Evolutionary conservation across 208 protist species (phyloP).

Genomic region (Wallacemonas sp.): DNA sequence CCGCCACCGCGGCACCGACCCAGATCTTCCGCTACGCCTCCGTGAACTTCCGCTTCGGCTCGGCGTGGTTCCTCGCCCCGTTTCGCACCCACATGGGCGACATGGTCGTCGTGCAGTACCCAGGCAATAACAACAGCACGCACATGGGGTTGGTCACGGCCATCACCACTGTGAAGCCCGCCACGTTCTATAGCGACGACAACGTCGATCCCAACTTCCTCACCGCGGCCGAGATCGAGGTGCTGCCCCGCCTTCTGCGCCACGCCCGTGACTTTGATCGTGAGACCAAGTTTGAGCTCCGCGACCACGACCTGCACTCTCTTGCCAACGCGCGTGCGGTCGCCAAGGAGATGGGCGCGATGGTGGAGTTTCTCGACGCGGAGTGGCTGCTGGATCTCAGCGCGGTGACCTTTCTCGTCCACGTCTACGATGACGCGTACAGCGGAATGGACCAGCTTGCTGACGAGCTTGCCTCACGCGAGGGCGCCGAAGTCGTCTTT

Average conservation of each 20-base stretch:
- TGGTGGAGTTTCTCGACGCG: constrained; percentile 69
- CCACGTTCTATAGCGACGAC: constrained; percentile 65
- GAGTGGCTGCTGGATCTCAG: constrained; percentile 85
- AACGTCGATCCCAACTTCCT: constrained; percentile 65
- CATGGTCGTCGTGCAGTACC: constrained; percentile 86
- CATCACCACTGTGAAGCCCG: constrained; percentile 68
- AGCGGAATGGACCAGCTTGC: constrained; percentile 53
- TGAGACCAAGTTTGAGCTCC: constrained; percentile 70
- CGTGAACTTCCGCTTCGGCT: constrained; percentile 87
- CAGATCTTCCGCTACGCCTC: constrained; percentile 68
- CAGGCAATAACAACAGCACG: constrained; percentile 39
- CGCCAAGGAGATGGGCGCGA: constrained; percentile 43
- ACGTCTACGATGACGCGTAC: constrained; percentile 53
- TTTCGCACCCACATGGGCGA: constrained; percentile 73
- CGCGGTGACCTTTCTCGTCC: constrained; percentile 79
- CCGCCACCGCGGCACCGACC: constrained; percentile 2
- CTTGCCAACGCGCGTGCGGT: constrained; percentile 54
- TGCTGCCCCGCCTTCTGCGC: constrained; percentile 68
- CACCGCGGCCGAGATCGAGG: constrained; percentile 43
- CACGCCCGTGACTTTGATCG: constrained; percentile 79
- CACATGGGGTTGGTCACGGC: constrained; percentile 79
- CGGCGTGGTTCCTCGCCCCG: constrained; percentile 82
- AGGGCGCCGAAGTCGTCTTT: constrained; percentile 84
- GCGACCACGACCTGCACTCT: constrained; percentile 59
- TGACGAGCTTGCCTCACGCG: constrained; percentile 62